Percentiles rank a stretch among this genome's conserved stretches.
Evolutionary conservation across 225 moss, liverwort and hornwort genomes (phyloP).

Genomic region (Pseudisothecium myosuroides): DNA sequence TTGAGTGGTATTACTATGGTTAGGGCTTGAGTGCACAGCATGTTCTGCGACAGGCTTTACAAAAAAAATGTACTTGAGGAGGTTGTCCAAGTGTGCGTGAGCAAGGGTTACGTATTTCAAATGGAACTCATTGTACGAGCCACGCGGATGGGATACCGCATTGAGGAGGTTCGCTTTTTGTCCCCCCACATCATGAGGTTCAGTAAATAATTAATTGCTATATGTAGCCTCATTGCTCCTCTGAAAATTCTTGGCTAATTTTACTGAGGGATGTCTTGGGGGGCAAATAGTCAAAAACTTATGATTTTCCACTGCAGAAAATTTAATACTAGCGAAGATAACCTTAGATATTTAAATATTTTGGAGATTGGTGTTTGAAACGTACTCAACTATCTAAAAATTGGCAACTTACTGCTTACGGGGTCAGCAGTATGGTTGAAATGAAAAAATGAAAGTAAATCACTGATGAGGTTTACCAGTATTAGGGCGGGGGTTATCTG

Average conservation of each 20-base stretch:
- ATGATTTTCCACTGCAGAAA: not conserved
- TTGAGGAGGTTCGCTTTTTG: slow-evolving; percentile 11
- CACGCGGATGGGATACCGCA: slow-evolving; percentile 22
- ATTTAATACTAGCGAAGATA: not conserved
- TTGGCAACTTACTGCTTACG: not conserved
- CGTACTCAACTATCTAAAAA: not conserved
- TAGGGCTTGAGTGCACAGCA: not conserved
- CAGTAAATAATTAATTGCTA: not conserved
- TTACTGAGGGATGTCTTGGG: not conserved
- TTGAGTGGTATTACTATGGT: not conserved
- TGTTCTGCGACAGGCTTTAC: slow-evolving; percentile 10
- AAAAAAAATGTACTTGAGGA: slow-evolving; percentile 14
- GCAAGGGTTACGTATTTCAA: slow-evolving; percentile 25
- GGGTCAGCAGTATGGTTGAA: not conserved
- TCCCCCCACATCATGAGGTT: not conserved
- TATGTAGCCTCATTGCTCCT: not conserved
- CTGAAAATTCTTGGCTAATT: not conserved
- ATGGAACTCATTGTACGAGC: slow-evolving; percentile 26
- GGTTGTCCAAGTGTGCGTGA: slow-evolving; percentile 15
- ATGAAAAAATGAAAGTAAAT: not conserved
- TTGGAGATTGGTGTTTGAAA: not conserved
- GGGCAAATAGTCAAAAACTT: not conserved
- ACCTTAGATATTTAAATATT: not conserved
- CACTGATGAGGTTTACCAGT: not conserved
- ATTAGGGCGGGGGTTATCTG: not conserved